Base-by-base conservation (phyloP, 129 eudicot species). In the Flaveria sonorensis region DNA sequence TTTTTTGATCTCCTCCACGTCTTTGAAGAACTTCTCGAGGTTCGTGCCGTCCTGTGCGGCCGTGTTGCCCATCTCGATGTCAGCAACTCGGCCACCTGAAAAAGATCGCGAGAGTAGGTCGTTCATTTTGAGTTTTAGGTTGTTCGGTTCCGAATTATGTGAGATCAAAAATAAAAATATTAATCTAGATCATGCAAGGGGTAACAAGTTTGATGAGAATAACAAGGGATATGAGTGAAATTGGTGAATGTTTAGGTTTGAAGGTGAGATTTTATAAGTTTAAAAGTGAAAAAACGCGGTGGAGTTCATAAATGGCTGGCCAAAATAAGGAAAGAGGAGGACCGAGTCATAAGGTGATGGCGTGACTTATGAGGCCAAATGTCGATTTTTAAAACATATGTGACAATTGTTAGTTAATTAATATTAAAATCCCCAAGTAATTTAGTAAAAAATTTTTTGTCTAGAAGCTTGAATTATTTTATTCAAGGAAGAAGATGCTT, bases 101-200 rank as follows among this genome's bases (percentile, higher is more conserved):
- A 92, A 88, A 0, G 96, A 92, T 42, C 86, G 72, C 16, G 93
- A 89, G 72, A 88, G 86, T 20, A 91, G 82, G 81, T 92, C 88
- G 72, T 92, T 92, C 96, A 92, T 89, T 23, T 65, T 30, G 47
- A 61, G 15, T 51, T 52, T 46, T 74, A 26, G 20, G 13, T 13
- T 11, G 26, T 12, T n/a, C 2, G 21, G 39, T 68, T 45, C 3
- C 32, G 26, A 52, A 28, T 9, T 47, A 59, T 10, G 63, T 2
- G n/a, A 70, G 61, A 70, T 28, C 3, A 13, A 75, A 74, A 61
- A 61, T 0, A 14, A n/a, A 76, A 39, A 10, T 13, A 21, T 26
- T 23, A 10, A 65, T n/a, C 1, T 1, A 12, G 15, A 14, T 72
- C 14, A 52, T 60, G 50, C 2, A 13, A 45, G 70, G 4, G 2